Conservation (phyloP, 2,329 filamentous ascomycete genomes). For the Calonectria fujianensis region DNA sequence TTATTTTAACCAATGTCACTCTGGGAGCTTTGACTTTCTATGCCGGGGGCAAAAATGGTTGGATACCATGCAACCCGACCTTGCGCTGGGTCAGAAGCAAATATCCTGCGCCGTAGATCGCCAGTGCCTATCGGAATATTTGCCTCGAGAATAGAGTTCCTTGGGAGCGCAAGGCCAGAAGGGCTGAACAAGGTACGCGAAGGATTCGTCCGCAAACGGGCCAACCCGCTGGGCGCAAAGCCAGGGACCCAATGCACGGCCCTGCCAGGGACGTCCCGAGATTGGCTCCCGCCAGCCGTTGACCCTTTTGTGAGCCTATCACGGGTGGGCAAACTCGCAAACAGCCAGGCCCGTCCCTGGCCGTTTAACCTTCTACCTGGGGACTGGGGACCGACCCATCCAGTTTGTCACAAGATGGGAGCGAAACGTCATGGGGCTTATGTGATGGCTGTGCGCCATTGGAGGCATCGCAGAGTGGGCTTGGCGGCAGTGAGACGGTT, state of each 20-base stretch:
- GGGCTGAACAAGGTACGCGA: background rate
- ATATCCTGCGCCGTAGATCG: background rate
- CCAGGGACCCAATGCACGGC: constrained; percentile 15
- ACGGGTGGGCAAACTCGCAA: background rate
- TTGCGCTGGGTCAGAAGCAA: background rate
- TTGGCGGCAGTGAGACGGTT: background rate
- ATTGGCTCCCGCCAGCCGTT: background rate
- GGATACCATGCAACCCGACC: background rate
- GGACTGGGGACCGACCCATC: background rate
- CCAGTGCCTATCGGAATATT: constrained; percentile 5
- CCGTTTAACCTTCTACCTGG: background rate
- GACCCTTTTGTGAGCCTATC: background rate
- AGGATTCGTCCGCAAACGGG: constrained; percentile 5
- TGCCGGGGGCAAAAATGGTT: background rate
- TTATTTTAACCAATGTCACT: background rate
- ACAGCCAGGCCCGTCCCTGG: background rate
- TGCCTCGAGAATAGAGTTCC: constrained; percentile 10
- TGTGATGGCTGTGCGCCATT: background rate
- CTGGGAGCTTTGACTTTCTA: background rate
- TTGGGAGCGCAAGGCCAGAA: background rate
- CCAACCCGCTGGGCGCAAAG: background rate
- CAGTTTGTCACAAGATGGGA: background rate
- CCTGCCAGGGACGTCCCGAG: constrained; percentile 3
- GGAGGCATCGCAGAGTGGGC: background rate
- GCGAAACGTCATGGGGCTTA: background rate